These are phyloP conservation scores for Macrolepiota fuliginosa DNA, from an alignment of 768 basidiomycete genomes.

Conservation along the genomic window DNA sequence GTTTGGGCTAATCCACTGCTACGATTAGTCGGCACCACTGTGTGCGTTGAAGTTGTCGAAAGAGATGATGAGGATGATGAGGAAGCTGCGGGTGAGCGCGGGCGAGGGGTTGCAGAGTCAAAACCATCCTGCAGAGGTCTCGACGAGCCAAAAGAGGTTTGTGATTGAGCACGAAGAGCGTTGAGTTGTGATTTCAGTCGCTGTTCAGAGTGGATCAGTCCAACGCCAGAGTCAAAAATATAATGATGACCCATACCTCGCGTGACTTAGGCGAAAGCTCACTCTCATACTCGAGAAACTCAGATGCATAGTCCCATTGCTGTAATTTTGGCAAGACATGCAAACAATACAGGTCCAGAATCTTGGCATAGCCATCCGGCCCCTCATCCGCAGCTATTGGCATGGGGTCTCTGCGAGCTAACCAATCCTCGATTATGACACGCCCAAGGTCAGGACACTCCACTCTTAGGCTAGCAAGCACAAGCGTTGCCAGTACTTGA, in stretches of 20 bases:
- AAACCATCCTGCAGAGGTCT: conserved; percentile 21
- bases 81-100: conserved; percentile 50
- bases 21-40: conserved; percentile 56
- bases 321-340: conserved; percentile 69
- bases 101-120: conserved; percentile 32
- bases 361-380: conserved; percentile 61
- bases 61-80: conserved; percentile 64
- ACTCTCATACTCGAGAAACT: conserved; percentile 72
- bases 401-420: conserved; percentile 52
- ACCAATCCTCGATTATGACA: conserved; percentile 76
- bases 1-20: conserved; percentile 11
- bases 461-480: conserved; percentile 67
- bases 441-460: conserved; percentile 60
- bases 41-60: conserved; percentile 72
- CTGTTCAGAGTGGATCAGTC: conserved; percentile 21
- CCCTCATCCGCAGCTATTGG: conserved; percentile 20
- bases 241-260: conserved; percentile 40
- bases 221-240: conserved; percentile 9
- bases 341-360: conserved; percentile 74
- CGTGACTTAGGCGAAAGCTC: conserved; percentile 52
- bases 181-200: conserved; percentile 38
- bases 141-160: conserved; percentile 29
- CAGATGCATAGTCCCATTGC: conserved; percentile 78
- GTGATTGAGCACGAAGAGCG: conserved; percentile 36
- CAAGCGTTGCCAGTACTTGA: conserved; percentile 67